Conservation (phyloP, 139 green algal genomes). For the Coelastrella sp. region DNA sequence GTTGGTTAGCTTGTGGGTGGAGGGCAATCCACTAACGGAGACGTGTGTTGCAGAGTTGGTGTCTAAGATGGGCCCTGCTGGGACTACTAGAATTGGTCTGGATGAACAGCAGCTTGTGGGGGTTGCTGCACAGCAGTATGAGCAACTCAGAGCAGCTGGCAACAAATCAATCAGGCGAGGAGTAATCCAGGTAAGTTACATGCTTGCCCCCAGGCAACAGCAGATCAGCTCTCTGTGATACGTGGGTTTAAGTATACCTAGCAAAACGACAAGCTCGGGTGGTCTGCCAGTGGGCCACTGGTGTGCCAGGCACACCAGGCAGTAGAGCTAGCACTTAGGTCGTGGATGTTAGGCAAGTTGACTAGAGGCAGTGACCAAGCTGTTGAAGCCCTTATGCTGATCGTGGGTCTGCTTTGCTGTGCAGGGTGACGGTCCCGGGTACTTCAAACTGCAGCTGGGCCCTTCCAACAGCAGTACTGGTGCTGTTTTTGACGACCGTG, state of each 20-base stretch:
- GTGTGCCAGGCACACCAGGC: too few species aligned
- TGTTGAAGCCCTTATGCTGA: too few species aligned
- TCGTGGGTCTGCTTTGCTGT: too few species aligned
- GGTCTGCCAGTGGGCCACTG: too few species aligned
- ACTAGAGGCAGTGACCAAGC: too few species aligned
- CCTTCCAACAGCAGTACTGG: background rate
- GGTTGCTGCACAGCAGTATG: background rate
- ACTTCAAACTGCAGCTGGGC: constrained; percentile 88
- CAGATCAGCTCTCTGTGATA: too few species aligned
- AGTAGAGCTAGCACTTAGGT: too few species aligned
- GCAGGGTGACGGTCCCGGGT: constrained; percentile 65
- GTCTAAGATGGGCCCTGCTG: constrained; percentile 23
- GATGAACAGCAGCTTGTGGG: constrained; percentile 60
- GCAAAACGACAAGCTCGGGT: too few species aligned
- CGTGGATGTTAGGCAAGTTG: too few species aligned
- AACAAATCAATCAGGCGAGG: constrained; percentile 32
- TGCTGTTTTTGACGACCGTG: background rate
- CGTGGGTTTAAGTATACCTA: too few species aligned
- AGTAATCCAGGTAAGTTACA: constrained; percentile 35
- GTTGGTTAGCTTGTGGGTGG: constrained; percentile 70
- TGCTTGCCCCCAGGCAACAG: too few species aligned
- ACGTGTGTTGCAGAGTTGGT: constrained; percentile 33
- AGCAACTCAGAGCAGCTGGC: constrained; percentile 13
- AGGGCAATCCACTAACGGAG: constrained; percentile 80
- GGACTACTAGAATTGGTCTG: constrained; percentile 60